These are phyloP conservation scores for Colletotrichum nymphaeae DNA, from an alignment of 2,329 filamentous ascomycete species.

Conservation along the genomic window DNA sequence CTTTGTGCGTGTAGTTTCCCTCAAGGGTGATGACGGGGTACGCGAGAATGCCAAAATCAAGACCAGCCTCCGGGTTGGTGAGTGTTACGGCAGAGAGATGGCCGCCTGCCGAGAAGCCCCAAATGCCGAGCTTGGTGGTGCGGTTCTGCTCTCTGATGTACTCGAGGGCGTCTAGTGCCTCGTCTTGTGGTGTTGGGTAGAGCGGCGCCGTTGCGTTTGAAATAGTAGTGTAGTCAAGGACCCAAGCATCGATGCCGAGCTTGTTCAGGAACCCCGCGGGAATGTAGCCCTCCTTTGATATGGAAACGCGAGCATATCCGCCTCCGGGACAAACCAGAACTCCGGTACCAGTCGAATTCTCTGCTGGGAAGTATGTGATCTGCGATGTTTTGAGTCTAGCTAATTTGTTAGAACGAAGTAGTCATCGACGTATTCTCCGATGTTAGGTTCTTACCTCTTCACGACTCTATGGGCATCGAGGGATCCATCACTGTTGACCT, in stretches of 20 bases:
- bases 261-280: slow-evolving; percentile 35
- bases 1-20: slow-evolving; percentile 29
- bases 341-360: slow-evolving; percentile 30
- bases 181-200: slow-evolving; percentile 35
- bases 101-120: slow-evolving; percentile 41
- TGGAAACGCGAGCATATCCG: slow-evolving; percentile 33
- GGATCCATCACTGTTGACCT: neutral
- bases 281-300: slow-evolving; percentile 33
- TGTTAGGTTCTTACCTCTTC: slow-evolving; percentile 4
- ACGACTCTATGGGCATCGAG: neutral
- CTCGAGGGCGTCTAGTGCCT: slow-evolving; percentile 37
- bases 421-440: too few species aligned
- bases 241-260: slow-evolving; percentile 38
- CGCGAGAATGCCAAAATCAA: slow-evolving; percentile 40
- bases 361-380: slow-evolving; percentile 25
- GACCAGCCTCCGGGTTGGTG: slow-evolving; percentile 34
- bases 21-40: slow-evolving; percentile 41
- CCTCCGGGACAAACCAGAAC: slow-evolving; percentile 38
- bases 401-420: neutral
- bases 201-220: slow-evolving; percentile 35
- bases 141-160: slow-evolving; percentile 36
- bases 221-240: slow-evolving; percentile 37
- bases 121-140: slow-evolving; percentile 38
- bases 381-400: slow-evolving; percentile 19
- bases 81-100: slow-evolving; percentile 39